Percentiles rank a stretch among this genome's conserved stretches.
These are phyloP conservation scores for Phoma sp. DNA, from an alignment of 2,329 filamentous ascomycete species.

Conservation along the genomic window DNA sequence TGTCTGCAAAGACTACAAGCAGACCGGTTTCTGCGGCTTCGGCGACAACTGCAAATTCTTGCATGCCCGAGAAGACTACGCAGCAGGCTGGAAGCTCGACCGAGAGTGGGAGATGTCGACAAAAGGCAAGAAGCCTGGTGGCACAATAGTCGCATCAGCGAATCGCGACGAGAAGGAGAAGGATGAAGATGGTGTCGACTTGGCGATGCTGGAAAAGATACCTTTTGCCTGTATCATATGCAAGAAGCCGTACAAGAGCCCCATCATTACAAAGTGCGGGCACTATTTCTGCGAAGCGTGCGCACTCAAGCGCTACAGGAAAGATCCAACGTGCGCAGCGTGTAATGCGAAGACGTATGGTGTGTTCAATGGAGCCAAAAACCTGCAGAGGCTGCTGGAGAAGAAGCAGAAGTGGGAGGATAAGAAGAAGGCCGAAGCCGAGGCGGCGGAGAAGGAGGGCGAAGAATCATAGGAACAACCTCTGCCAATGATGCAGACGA, in stretches of 20 bases:
- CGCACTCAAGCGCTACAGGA: constrained; percentile 83
- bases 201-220: constrained; percentile 78
- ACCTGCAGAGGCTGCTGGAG: constrained; percentile 78
- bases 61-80: constrained; percentile 78
- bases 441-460: constrained; percentile 49
- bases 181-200: constrained; percentile 65
- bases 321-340: constrained; percentile 83
- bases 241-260: constrained; percentile 75
- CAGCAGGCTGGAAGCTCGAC: constrained; percentile 95
- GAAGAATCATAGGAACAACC: constrained; percentile 9
- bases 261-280: constrained; percentile 86
- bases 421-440: constrained; percentile 62
- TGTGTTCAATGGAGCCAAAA: constrained; percentile 88
- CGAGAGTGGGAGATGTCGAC: constrained; percentile 88
- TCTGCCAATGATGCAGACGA: background rate
- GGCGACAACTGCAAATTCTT: constrained; percentile 84
- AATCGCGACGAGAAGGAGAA: constrained; percentile 53
- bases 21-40: constrained; percentile 69
- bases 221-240: constrained; percentile 92
- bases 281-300: constrained; percentile 97
- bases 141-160: constrained; percentile 63
- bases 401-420: constrained; percentile 69
- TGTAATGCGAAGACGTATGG: constrained; percentile 86
- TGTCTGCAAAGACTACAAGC: constrained; percentile 93
- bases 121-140: constrained; percentile 62